Percentiles rank a stretch among this genome's conserved stretches.
Evolutionary conservation across 495 filamentous ascomycete genomes (phyloP).

Genomic region (Collariella sp.): DNA sequence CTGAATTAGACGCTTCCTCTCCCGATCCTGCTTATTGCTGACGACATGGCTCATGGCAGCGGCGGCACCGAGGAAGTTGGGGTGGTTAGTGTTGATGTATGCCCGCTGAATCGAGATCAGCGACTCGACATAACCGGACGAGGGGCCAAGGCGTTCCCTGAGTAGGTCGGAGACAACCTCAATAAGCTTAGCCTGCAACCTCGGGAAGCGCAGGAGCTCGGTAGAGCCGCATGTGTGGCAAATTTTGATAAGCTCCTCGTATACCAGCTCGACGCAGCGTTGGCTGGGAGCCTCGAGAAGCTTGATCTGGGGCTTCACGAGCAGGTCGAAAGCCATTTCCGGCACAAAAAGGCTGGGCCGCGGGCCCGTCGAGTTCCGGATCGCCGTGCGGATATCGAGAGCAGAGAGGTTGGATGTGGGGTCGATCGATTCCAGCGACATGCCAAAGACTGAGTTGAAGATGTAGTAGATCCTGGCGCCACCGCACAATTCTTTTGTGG

Average conservation of each 20-base stretch:
- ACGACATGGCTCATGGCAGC: constrained; percentile 98
- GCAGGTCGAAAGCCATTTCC: constrained; percentile 91
- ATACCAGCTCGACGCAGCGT: constrained; percentile 93
- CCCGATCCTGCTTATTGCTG: constrained; percentile 84
- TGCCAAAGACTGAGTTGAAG: constrained; percentile 98
- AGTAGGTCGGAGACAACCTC: constrained; percentile 97
- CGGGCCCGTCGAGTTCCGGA: constrained; percentile 95
- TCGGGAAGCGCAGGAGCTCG: constrained; percentile 83
- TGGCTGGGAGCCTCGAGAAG: constrained; percentile 92
- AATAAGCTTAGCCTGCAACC: constrained; percentile 92
- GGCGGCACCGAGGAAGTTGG: constrained; percentile 94
- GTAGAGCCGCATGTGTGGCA: constrained; percentile 97
- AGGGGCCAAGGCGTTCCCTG: constrained; percentile 81
- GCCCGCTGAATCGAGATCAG: constrained; percentile 94
- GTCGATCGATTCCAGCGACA: constrained; percentile 91
- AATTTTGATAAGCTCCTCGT: constrained; percentile 98
- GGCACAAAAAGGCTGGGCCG: constrained; percentile 94
- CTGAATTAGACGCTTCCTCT: constrained; percentile 66
- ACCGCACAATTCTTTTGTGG: constrained; percentile 95
- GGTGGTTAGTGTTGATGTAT: constrained; percentile 99
- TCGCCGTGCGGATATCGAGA: constrained; percentile 95
- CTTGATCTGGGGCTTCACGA: constrained; percentile 98
- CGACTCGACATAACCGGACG: constrained; percentile 85
- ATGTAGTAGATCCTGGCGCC: constrained; percentile 98
- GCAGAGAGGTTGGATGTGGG: constrained; percentile 90